Percentiles rank a stretch among this genome's conserved stretches.
Evolutionary conservation across 2,329 filamentous ascomycete genomes (phyloP).

Genomic region (Trichoderma sp.): DNA sequence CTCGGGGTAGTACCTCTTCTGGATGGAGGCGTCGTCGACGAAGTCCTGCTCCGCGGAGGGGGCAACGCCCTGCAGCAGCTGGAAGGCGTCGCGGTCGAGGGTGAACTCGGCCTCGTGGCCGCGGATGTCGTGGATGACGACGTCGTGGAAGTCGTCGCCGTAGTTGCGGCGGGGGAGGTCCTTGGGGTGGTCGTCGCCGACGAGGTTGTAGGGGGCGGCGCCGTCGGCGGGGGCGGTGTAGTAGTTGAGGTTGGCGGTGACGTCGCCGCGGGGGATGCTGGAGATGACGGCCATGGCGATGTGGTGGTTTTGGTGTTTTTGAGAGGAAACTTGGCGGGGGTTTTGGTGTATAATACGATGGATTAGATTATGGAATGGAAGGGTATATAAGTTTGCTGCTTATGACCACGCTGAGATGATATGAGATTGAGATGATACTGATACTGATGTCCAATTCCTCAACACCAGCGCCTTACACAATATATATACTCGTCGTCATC

Average conservation of each 20-base stretch:
- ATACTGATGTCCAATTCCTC: too few species aligned
- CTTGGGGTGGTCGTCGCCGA: constrained; percentile 56
- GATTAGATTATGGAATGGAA: neutral
- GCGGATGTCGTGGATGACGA: constrained; percentile 69
- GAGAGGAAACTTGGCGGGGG: neutral
- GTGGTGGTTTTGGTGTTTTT: constrained; percentile 6
- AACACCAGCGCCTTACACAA: neutral
- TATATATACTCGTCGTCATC: neutral
- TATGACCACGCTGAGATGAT: neutral
- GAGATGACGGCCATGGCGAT: constrained; percentile 40
- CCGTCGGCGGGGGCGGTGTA: constrained; percentile 59
- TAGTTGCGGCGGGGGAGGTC: constrained; percentile 66
- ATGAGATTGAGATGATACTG: neutral
- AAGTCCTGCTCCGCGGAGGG: constrained; percentile 54
- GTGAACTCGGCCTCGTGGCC: constrained; percentile 63
- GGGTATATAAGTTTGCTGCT: neutral
- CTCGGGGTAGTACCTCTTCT: constrained; percentile 77
- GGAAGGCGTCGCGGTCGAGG: constrained; percentile 74
- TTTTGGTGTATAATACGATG: too few species aligned
- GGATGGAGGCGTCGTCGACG: constrained; percentile 65
- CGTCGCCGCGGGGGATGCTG: constrained; percentile 54
- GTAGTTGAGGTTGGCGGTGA: constrained; percentile 63
- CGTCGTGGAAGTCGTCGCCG: constrained; percentile 44
- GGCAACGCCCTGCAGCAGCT: constrained; percentile 56
- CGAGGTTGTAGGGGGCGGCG: constrained; percentile 61